These are phyloP conservation scores for Apiospora saccharicola DNA, from an alignment of 2,329 filamentous ascomycete genomes.

Conservation along the genomic window DNA sequence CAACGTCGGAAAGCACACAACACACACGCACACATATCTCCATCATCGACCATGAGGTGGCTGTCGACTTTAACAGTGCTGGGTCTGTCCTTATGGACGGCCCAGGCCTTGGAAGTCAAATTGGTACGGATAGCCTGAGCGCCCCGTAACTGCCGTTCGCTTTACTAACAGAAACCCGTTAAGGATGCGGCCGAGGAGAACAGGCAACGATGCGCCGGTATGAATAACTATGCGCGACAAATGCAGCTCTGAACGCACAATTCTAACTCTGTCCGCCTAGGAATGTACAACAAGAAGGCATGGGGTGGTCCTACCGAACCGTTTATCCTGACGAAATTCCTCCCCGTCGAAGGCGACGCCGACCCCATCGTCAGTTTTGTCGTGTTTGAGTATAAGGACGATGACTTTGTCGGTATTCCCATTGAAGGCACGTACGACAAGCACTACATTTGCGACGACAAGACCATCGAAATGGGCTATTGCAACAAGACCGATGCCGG, in stretches of 20 bases:
- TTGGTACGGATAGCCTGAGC: conserved; percentile 53
- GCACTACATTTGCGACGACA: conserved; percentile 73
- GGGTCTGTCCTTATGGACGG: conserved; percentile 62
- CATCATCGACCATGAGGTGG: conserved; percentile 49
- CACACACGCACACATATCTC: background rate
- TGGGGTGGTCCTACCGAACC: conserved; percentile 92
- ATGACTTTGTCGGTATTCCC: conserved; percentile 76
- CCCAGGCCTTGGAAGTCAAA: conserved; percentile 63
- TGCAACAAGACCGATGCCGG: conserved; percentile 84
- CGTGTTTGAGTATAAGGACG: conserved; percentile 94
- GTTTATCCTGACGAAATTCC: conserved; percentile 86
- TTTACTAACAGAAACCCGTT: conserved; percentile 29
- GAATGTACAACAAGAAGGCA: conserved; percentile 90
- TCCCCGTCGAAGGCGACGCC: conserved; percentile 64
- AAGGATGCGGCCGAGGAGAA: conserved; percentile 81
- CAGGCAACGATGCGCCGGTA: conserved; percentile 79
- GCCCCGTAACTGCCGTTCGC: conserved; percentile 1
- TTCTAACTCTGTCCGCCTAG: conserved; percentile 49
- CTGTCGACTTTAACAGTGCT: conserved; percentile 59
- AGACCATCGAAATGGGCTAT: conserved; percentile 70
- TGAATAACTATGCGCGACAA: conserved; percentile 31
- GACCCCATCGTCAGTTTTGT: conserved; percentile 84
- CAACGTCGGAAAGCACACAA: background rate
- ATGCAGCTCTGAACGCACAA: background rate
- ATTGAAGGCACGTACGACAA: conserved; percentile 49